These are phyloP conservation scores for Zychaea mexicana DNA, from an alignment of 371 early-diverging fungal species.

Conservation along the genomic window DNA sequence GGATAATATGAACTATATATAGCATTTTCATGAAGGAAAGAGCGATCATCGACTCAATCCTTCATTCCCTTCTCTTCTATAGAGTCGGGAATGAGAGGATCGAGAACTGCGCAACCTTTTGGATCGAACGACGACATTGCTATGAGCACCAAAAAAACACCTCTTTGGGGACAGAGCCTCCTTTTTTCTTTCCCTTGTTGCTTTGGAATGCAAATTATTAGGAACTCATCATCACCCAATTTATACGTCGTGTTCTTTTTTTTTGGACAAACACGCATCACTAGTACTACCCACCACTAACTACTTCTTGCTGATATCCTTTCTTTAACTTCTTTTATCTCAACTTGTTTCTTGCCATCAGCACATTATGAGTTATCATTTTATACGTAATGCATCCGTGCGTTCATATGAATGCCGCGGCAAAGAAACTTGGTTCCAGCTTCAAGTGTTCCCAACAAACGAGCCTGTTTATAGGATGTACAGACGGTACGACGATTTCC, in stretches of 20 bases:
- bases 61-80: too few relatives aligned
- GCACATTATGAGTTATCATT: not conserved
- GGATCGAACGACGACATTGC: not conserved
- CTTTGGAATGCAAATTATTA: not conserved
- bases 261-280: not conserved
- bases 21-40: too few relatives aligned
- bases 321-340: not conserved
- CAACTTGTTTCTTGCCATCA: not conserved
- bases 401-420: constrained; percentile 4
- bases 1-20: too few relatives aligned
- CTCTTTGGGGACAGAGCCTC: not conserved
- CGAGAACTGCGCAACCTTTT: not conserved
- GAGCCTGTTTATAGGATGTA: constrained; percentile 2
- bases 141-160: not conserved
- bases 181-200: not conserved
- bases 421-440: constrained; percentile 7
- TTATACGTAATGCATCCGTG: not conserved
- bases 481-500: not conserved
- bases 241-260: not conserved
- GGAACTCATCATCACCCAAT: not conserved
- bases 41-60: too few relatives aligned
- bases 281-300: too few relatives aligned
- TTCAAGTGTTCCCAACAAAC: not conserved
- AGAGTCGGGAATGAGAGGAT: not conserved
- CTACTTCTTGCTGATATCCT: too few relatives aligned